phyloP scores from a whole-genome alignment of 306 rosid species.

The Cucumis hystrix region DNA sequence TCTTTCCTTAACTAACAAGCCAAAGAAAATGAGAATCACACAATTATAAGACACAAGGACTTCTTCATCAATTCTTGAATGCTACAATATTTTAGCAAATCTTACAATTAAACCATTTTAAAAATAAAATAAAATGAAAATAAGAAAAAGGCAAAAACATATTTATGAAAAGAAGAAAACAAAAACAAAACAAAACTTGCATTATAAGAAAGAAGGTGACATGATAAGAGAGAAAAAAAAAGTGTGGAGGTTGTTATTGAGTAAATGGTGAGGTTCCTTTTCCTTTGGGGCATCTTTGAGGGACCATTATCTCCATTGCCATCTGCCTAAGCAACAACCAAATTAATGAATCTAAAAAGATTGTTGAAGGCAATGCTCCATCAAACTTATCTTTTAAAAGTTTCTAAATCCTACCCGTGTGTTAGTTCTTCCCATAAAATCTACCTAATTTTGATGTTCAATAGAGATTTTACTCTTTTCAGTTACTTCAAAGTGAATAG shows the following conservation, averaged over 20 bases:
- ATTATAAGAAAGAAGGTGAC: slow-evolving; percentile 1
- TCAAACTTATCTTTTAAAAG: background rate
- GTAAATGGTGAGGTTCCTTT: slow-evolving; percentile 2
- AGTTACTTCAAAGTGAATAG: too few species aligned
- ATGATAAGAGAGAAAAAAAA: background rate
- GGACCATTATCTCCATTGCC: slow-evolving; percentile 1
- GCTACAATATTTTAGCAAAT: background rate
- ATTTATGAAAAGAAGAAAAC: background rate
- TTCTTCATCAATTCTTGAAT: too few species aligned
- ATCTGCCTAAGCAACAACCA: slow-evolving; percentile 1
- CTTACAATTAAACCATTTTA: background rate
- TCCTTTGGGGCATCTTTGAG: background rate
- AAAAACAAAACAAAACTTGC: background rate
- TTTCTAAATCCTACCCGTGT: background rate
- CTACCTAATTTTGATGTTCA: background rate
- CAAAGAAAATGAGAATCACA: too few species aligned
- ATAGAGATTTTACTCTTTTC: background rate
- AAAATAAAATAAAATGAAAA: background rate
- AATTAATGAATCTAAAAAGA: background rate
- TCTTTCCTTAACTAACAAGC: too few species aligned
- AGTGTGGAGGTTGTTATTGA: background rate
- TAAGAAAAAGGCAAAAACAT: background rate
- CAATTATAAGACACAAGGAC: too few species aligned
- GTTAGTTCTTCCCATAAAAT: background rate
- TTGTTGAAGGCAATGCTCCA: background rate